These are phyloP conservation scores for Neonectria ditissima DNA, from an alignment of 2,329 filamentous ascomycete genomes.

Conservation along the genomic window DNA sequence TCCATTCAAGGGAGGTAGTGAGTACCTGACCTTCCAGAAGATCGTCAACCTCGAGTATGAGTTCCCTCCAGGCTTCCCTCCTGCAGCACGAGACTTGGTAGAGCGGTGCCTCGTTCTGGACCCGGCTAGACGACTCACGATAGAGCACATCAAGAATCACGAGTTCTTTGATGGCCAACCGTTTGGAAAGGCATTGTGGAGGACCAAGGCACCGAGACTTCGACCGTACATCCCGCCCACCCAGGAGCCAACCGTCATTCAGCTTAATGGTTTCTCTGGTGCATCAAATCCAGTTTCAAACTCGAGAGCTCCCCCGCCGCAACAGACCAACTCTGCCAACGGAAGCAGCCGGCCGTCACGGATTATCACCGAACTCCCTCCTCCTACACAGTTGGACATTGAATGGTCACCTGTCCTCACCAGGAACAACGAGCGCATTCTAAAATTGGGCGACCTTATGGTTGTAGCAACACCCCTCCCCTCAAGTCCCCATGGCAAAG, in stretches of 20 bases:
- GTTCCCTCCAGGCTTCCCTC: slow-evolving; percentile 89
- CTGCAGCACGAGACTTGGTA: slow-evolving; percentile 86
- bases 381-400: slow-evolving; percentile 96
- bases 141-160: slow-evolving; percentile 97
- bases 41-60: slow-evolving; percentile 95
- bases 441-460: slow-evolving; percentile 92
- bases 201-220: slow-evolving; percentile 86
- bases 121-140: slow-evolving; percentile 82
- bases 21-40: slow-evolving; percentile 98
- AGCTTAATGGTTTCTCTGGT: slow-evolving; percentile 70
- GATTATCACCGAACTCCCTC: slow-evolving; percentile 93
- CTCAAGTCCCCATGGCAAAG: slow-evolving; percentile 78
- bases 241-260: slow-evolving; percentile 79
- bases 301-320: slow-evolving; percentile 51
- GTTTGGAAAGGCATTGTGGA: slow-evolving; percentile 90
- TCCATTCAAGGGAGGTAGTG: slow-evolving; percentile 95
- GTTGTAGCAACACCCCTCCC: slow-evolving; percentile 84
- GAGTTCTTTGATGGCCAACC: slow-evolving; percentile 90
- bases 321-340: slow-evolving; percentile 54
- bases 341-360: slow-evolving; percentile 73
- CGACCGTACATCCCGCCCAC: slow-evolving; percentile 84
- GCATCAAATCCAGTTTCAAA: slow-evolving; percentile 46
- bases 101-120: slow-evolving; percentile 92
- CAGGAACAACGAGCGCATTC: slow-evolving; percentile 89
- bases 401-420: slow-evolving; percentile 98